Evolutionary conservation across 2,329 filamentous ascomycete species (phyloP).

Genomic region (Plenodomus lindquistii): DNA sequence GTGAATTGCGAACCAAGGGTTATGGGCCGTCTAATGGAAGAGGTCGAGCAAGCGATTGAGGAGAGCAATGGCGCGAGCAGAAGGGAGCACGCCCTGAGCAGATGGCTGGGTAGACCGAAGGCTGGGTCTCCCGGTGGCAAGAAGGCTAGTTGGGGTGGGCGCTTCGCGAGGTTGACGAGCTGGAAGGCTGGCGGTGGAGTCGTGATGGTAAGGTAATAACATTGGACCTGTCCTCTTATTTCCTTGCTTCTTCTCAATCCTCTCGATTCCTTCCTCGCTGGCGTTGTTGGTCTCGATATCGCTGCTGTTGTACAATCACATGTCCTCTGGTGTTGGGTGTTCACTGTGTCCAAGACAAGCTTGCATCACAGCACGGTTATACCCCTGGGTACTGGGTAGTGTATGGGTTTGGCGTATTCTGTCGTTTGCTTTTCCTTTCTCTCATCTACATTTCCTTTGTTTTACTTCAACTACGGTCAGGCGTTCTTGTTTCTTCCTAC

Average conservation of each 20-base stretch:
- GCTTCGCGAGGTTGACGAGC: conserved; percentile 40
- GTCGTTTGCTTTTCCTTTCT: conserved; percentile 5
- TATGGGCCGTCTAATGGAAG: conserved; percentile 41
- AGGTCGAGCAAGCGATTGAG: conserved; percentile 33
- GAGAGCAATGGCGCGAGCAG: conserved; percentile 22
- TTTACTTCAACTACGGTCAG: conserved; percentile 10
- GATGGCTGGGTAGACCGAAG: conserved; percentile 38
- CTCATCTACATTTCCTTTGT: conserved; percentile 4
- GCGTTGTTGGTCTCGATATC: conserved; percentile 6
- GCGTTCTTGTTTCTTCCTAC: conserved; percentile 6
- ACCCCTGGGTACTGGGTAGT: conserved; percentile 9
- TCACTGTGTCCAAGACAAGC: conserved; percentile 15
- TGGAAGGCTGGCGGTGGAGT: conserved; percentile 25
- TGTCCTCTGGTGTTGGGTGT: conserved; percentile 1
- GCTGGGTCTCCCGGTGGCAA: conserved; percentile 26
- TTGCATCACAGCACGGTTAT: conserved; percentile 10
- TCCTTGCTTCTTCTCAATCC: neutral
- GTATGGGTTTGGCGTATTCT: conserved; percentile 10
- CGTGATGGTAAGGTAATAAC: conserved; percentile 8
- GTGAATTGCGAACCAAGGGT: conserved; percentile 39
- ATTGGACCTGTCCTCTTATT: too few relatives aligned
- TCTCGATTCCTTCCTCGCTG: neutral
- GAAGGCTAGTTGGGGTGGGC: conserved; percentile 42
- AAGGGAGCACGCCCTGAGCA: conserved; percentile 29
- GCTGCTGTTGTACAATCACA: conserved; percentile 2